These are phyloP conservation scores for Centaurea solstitialis DNA, from an alignment of 129 eudicot genomes.

Conservation along the genomic window DNA sequence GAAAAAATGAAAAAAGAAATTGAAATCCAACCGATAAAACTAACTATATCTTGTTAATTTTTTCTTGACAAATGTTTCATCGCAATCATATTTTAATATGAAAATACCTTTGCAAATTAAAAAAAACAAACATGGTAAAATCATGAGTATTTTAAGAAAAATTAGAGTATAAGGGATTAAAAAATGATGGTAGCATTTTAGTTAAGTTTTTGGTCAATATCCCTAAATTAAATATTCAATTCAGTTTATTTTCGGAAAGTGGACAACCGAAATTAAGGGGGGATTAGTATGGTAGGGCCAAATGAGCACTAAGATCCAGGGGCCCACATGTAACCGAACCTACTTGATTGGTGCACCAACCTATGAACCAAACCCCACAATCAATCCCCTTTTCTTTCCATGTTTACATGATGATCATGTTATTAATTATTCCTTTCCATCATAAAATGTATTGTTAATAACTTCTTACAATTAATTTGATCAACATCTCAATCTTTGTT, in stretches of 20 bases:
- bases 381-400: background rate
- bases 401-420: background rate
- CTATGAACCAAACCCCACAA: background rate
- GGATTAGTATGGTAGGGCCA: conserved; percentile 35
- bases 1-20: no score
- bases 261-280: background rate
- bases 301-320: conserved; percentile 32
- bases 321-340: conserved; percentile 43
- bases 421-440: background rate
- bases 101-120: no score
- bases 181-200: background rate
- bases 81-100: no score
- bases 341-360: conserved; percentile 20
- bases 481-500: background rate
- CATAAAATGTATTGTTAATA: background rate
- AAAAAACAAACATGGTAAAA: no score
- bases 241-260: background rate
- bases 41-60: no score
- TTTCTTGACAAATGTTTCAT: no score
- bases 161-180: background rate
- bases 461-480: no score
- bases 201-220: background rate
- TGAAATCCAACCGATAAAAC: no score
- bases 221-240: no score
- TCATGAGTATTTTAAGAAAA: no score